Evolutionary conservation across 768 basidiomycete species (phyloP).

Genomic region (Boletus reticulatus): DNA sequence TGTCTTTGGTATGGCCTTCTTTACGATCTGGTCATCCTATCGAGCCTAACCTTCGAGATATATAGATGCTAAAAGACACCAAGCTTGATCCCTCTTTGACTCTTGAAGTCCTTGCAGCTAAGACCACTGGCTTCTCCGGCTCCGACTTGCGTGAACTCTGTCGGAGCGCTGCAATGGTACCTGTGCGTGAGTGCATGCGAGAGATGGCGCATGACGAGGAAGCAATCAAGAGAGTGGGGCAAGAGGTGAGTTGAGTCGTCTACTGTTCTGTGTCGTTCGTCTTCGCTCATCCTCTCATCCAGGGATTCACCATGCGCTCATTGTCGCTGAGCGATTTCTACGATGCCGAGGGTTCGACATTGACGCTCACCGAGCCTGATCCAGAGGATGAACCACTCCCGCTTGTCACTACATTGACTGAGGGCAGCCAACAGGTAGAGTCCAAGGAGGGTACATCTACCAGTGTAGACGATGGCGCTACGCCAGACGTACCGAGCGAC

Average conservation of each 20-base stretch:
- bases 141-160: conserved; percentile 92
- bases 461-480: background rate
- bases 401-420: background rate
- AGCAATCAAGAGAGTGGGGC: conserved; percentile 42
- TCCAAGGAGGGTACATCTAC: background rate
- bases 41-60: background rate
- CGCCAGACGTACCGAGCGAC: background rate
- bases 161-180: conserved; percentile 90
- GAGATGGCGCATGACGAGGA: conserved; percentile 45
- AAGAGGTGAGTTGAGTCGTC: conserved; percentile 35
- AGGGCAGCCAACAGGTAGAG: conserved; percentile 3
- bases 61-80: conserved; percentile 83
- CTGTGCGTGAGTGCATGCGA: conserved; percentile 81
- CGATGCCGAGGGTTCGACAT: conserved; percentile 34
- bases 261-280: background rate
- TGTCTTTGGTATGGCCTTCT: conserved; percentile 57
- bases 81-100: conserved; percentile 61
- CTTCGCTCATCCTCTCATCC: background rate
- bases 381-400: conserved; percentile 28
- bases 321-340: conserved; percentile 71
- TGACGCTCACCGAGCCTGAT: conserved; percentile 24
- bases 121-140: conserved; percentile 77
- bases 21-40: background rate
- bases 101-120: conserved; percentile 58
- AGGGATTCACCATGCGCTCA: conserved; percentile 81